Evolutionary conservation across 331 rosid species (phyloP).

Genomic region (Pyrus hybrid): DNA sequence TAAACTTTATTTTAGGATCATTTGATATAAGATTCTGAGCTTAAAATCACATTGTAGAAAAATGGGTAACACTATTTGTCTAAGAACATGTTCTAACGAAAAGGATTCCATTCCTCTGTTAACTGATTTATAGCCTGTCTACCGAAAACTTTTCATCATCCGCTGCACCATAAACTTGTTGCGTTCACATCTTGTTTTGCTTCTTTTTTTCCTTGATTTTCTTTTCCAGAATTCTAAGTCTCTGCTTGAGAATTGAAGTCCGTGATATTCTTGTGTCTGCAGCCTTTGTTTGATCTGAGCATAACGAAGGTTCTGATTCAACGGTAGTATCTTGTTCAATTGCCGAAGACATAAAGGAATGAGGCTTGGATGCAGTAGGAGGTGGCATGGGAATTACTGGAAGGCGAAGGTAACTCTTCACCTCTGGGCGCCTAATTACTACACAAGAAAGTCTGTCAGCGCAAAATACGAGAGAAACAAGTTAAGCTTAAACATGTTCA

Average conservation of each 20-base stretch:
- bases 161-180: neutral
- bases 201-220: slow-evolving; percentile 3
- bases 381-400: neutral
- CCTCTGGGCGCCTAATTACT: slow-evolving; percentile 8
- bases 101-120: too few relatives aligned
- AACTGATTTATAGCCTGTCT: too few relatives aligned
- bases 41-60: too few relatives aligned
- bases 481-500: neutral
- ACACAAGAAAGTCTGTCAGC: neutral
- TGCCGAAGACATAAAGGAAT: slow-evolving; percentile 2
- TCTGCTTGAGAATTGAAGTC: slow-evolving; percentile 10
- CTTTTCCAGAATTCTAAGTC: slow-evolving; percentile 6
- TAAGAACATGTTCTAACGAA: too few relatives aligned
- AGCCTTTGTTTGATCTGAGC: neutral
- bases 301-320: neutral
- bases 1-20: too few relatives aligned
- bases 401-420: slow-evolving; percentile 2
- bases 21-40: too few relatives aligned
- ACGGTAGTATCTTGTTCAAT: neutral
- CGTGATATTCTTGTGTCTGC: neutral
- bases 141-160: too few relatives aligned
- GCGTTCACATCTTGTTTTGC: neutral
- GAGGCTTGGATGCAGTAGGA: slow-evolving; percentile 11
- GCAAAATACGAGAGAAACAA: neutral
- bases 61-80: too few relatives aligned